Percentiles rank a stretch among this genome's conserved stretches.
These are phyloP conservation scores for Rhododendron griersonianum DNA, from an alignment of 148 eudicot species.

Conservation along the genomic window DNA sequence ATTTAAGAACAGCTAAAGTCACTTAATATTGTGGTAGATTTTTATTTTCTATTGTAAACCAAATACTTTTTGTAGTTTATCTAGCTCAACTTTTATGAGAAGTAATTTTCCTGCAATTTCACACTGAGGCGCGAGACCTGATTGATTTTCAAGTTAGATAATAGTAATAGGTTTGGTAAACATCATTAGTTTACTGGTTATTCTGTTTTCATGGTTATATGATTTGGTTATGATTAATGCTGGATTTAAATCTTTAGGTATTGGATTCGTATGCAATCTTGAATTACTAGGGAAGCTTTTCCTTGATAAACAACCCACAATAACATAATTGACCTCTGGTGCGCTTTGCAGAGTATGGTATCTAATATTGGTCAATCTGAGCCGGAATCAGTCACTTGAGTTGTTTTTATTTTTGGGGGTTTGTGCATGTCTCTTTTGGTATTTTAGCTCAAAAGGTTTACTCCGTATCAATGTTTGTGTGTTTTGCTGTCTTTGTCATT, in stretches of 20 bases:
- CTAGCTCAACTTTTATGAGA: too few relatives aligned
- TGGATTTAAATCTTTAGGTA: not conserved
- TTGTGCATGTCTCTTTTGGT: not conserved
- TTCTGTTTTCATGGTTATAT: not conserved
- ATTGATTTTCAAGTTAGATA: too few relatives aligned
- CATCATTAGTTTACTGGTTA: not conserved
- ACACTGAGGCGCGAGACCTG: too few relatives aligned
- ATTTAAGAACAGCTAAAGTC: too few relatives aligned
- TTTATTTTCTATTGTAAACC: too few relatives aligned
- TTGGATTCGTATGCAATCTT: not conserved
- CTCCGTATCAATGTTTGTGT: not conserved
- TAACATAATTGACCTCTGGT: not conserved
- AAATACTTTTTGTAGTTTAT: too few relatives aligned
- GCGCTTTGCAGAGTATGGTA: not conserved
- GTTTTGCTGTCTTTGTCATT: not conserved
- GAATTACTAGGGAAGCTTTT: not conserved
- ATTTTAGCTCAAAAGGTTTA: not conserved
- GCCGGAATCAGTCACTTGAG: not conserved
- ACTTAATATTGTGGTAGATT: too few relatives aligned
- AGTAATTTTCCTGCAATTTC: too few relatives aligned
- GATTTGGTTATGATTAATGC: not conserved
- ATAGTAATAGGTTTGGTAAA: too few relatives aligned
- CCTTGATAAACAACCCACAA: not conserved
- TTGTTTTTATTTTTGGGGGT: not conserved
- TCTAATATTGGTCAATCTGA: not conserved